Percentiles rank a stretch among this genome's conserved stretches.
These are phyloP conservation scores for Fusarium nygamai DNA, from an alignment of 2,329 filamentous ascomycete species.

Conservation along the genomic window DNA sequence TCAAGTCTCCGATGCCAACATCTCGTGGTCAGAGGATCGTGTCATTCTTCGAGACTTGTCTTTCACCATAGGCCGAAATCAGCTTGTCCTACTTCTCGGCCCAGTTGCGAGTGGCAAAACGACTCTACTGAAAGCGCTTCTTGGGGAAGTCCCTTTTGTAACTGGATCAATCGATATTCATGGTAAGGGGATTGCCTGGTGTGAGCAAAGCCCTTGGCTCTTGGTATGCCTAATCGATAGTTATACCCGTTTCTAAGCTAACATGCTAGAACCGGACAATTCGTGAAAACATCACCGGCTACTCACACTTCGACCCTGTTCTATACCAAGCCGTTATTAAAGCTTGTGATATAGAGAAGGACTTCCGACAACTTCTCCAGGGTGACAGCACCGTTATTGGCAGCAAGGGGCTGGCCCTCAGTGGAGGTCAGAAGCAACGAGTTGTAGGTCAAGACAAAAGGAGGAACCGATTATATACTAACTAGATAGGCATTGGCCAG, in stretches of 20 bases:
- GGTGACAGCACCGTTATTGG: slow-evolving; percentile 55
- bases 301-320: slow-evolving; percentile 38
- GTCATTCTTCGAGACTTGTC: slow-evolving; percentile 46
- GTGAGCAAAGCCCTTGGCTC: slow-evolving; percentile 50
- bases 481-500: slow-evolving; percentile 49
- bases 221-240: slow-evolving; percentile 23
- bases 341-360: slow-evolving; percentile 48
- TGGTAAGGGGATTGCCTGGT: slow-evolving; percentile 40
- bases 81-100: slow-evolving; percentile 54
- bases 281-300: slow-evolving; percentile 49
- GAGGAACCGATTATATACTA: background rate
- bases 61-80: slow-evolving; percentile 44
- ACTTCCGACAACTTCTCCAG: slow-evolving; percentile 46
- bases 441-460: slow-evolving; percentile 42
- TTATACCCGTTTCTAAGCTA: background rate
- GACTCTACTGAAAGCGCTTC: slow-evolving; percentile 53
- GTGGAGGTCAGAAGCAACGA: slow-evolving; percentile 58
- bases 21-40: slow-evolving; percentile 49
- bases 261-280: slow-evolving; percentile 45
- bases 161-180: slow-evolving; percentile 34
- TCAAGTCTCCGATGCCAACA: slow-evolving; percentile 41
- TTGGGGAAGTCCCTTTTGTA: slow-evolving; percentile 45
- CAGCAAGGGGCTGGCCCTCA: slow-evolving; percentile 57
- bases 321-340: slow-evolving; percentile 42
- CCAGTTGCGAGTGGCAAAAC: slow-evolving; percentile 58